A percentile compares a stretch with the other conserved stretches of the same genome.
phyloP scores from a whole-genome alignment of 1,139 yeast species.

The Kluyveromyces sp. region DNA sequence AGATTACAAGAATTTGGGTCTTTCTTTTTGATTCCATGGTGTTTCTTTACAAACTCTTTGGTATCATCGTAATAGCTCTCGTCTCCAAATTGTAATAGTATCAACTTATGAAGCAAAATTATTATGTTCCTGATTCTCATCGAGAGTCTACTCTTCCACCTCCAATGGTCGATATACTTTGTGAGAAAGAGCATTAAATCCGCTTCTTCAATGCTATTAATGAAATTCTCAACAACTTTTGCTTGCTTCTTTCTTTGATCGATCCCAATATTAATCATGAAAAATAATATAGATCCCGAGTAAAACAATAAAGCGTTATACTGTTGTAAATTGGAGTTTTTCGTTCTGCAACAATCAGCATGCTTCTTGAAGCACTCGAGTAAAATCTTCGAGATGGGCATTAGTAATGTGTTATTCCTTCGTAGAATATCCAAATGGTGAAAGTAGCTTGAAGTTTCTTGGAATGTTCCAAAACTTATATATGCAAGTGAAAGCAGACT shows the following conservation, averaged over 20 bases:
- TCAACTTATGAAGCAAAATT: slow-evolving; percentile 48
- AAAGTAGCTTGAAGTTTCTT: slow-evolving; percentile 8
- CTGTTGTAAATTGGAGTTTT: slow-evolving; percentile 13
- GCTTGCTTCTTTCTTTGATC: slow-evolving; percentile 20
- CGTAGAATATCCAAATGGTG: slow-evolving; percentile 17
- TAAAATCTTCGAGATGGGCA: slow-evolving; percentile 5
- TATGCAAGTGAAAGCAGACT: slow-evolving; percentile 17
- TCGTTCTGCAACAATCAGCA: slow-evolving; percentile 23
- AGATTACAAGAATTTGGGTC: slow-evolving; percentile 29
- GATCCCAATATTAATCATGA: slow-evolving; percentile 18
- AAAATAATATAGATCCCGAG: slow-evolving; percentile 44
- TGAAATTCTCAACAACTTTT: slow-evolving; percentile 9
- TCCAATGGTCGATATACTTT: slow-evolving; percentile 55
- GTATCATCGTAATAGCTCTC: slow-evolving; percentile 36
- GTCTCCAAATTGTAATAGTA: slow-evolving; percentile 63
- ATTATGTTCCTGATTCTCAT: slow-evolving; percentile 49
- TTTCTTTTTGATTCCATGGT: slow-evolving; percentile 37
- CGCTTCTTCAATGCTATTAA: slow-evolving; percentile 22
- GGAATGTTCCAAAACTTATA: slow-evolving; percentile 23
- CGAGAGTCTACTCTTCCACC: slow-evolving; percentile 42
- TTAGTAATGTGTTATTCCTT: slow-evolving; percentile 17
- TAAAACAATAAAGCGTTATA: slow-evolving; percentile 31
- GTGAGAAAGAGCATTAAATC: slow-evolving; percentile 42
- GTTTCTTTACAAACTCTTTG: slow-evolving; percentile 42
- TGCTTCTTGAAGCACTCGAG: slow-evolving; percentile 17